A percentile compares a stretch with the other conserved stretches of the same genome.
Conservation (phyloP, 768 basidiomycete species). For the Trichaptum fuscoviolaceum region DNA sequence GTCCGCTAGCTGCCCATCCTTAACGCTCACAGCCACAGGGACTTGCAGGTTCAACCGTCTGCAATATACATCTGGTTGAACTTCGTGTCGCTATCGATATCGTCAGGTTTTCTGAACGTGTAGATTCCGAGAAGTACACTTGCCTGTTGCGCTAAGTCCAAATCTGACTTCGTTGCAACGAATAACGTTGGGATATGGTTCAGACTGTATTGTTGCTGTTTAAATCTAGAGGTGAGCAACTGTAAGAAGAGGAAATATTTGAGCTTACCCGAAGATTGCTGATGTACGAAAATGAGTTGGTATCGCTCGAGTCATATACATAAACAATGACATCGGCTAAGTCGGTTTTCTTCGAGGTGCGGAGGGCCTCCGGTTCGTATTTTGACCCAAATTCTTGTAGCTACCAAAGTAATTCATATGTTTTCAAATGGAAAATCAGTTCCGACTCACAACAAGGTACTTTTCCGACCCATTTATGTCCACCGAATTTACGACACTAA, state of each 20-base stretch:
- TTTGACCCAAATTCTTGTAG: conserved; percentile 96
- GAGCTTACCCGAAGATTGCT: conserved; percentile 84
- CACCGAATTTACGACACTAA: conserved; percentile 91
- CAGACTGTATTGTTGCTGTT: conserved; percentile 92
- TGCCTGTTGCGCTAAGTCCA: conserved; percentile 93
- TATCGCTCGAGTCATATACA: conserved; percentile 96
- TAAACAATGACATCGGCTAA: conserved; percentile 92
- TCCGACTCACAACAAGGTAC: conserved; percentile 83
- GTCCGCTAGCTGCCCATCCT: conserved; percentile 77
- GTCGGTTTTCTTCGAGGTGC: conserved; percentile 88
- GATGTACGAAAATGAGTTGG: conserved; percentile 98
- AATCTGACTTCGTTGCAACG: conserved; percentile 98
- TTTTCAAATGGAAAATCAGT: conserved; percentile 6
- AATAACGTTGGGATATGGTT: conserved; percentile 95
- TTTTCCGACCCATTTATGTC: conserved; percentile 94
- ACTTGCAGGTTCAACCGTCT: conserved; percentile 84
- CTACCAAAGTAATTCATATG: conserved; percentile 33
- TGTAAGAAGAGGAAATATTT: conserved; percentile 6
- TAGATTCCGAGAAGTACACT: conserved; percentile 12
- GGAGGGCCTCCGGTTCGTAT: conserved; percentile 86
- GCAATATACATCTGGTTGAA: conserved; percentile 97
- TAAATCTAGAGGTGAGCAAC: conserved; percentile 12
- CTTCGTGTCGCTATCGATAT: conserved; percentile 77
- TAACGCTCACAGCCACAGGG: conserved; percentile 90
- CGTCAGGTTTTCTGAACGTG: neutral